Base-by-base conservation (phyloP, 441 rosid species). In the Sinapis alba region DNA sequence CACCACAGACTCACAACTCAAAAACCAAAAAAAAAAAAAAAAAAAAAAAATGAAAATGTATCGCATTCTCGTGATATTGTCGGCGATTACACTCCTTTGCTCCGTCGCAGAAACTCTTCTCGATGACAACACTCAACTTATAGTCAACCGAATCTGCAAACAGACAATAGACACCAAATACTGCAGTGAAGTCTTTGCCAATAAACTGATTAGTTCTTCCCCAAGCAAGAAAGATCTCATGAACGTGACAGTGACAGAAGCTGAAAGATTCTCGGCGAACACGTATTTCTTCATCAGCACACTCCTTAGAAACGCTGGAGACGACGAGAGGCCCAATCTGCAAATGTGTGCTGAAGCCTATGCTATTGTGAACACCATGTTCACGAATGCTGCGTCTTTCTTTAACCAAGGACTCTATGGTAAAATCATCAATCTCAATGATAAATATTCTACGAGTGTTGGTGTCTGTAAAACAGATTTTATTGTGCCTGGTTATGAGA, bases 291-390 rank as follows among this genome's bases (percentile, higher is more conserved):
- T 66, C 81, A 66, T 78, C 65, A 51, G 65, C 51, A 60, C 63
- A 2, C 77, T 78, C 57, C 73, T 78, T 41, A 66, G 73, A 12
- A 51, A 78, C 30, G 77, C 65, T 4, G 77, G 77, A 60, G 77
- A 71, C 36, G 81, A 78, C 36, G 81, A 78, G 59, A 78, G 27
- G 20, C 5, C 28, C 0, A 1, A 13, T 15, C 73, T 72, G 47
- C 81, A 78, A 41, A 61, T 15, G 77, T 78, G 81, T 6, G 81
- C 81, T 0, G 73, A 53, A 3, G 77, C 77, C 68, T 78, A 72
- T 58, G 18, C 73, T 5, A 27, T 59, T 65, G 69, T 66, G 12
- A 62, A 66, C 69, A 12, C 6, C 0, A 68, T 68, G 3, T 61
- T 72, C 65, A 28, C 4, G 2, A 60, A 51, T 10, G 77, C 60